Percentiles rank a stretch among this genome's conserved stretches.
These are phyloP conservation scores for Ogataea haglerorum DNA, from an alignment of 805 yeast species.

Conservation along the genomic window DNA sequence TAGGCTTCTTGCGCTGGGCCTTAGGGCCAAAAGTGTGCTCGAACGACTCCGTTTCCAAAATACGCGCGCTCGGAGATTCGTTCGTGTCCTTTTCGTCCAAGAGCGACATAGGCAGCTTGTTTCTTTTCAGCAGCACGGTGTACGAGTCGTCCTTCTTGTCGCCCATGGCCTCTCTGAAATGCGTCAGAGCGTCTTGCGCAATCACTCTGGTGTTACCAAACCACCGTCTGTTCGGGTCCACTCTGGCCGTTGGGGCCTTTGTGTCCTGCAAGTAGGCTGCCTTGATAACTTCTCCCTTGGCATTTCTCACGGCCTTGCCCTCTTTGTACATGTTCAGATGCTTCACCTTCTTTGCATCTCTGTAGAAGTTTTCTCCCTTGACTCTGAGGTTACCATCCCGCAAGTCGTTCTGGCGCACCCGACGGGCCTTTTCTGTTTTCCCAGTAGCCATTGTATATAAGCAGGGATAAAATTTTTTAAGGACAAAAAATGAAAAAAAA, in stretches of 20 bases:
- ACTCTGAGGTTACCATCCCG: constrained; percentile 90
- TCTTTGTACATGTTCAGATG: constrained; percentile 89
- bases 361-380: constrained; percentile 94
- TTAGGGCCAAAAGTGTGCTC: constrained; percentile 88
- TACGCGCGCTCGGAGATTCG: constrained; percentile 73
- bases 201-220: constrained; percentile 96
- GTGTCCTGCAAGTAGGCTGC: constrained; percentile 89
- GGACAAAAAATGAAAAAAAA: neutral
- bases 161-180: constrained; percentile 91
- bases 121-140: constrained; percentile 82
- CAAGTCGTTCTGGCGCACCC: constrained; percentile 75
- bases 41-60: constrained; percentile 86
- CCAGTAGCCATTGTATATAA: constrained; percentile 72
- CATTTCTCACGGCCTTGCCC: constrained; percentile 84
- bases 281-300: constrained; percentile 78
- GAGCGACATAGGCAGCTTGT: constrained; percentile 92
- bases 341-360: constrained; percentile 90
- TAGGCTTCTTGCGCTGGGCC: constrained; percentile 88
- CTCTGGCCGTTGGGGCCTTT: constrained; percentile 86
- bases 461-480: constrained; percentile 5
- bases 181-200: constrained; percentile 92
- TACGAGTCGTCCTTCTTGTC: constrained; percentile 78
- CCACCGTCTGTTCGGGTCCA: constrained; percentile 96
- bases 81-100: constrained; percentile 80
- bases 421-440: constrained; percentile 86